Percentiles rank a stretch among this genome's conserved stretches.
Conservation (phyloP, 2,329 filamentous ascomycete genomes). For the Curvularia lunata region DNA sequence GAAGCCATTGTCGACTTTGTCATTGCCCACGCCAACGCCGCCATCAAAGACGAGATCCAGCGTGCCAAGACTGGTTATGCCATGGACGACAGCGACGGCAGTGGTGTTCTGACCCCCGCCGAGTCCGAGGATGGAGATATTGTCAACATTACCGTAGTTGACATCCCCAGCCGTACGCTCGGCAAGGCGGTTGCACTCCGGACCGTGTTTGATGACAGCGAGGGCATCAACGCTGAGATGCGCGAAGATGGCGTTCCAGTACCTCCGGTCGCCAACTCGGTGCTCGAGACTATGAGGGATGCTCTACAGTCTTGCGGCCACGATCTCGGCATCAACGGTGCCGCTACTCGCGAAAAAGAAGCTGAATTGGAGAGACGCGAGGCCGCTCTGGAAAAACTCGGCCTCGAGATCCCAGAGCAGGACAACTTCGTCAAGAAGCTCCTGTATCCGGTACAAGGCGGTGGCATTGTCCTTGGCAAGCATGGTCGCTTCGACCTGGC, state of each 20-base stretch:
- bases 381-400: conserved; percentile 83
- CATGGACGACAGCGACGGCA: conserved; percentile 65
- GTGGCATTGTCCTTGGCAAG: conserved; percentile 82
- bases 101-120: conserved; percentile 66
- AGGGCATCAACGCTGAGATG: conserved; percentile 96
- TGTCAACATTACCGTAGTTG: conserved; percentile 86
- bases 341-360: conserved; percentile 74
- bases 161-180: conserved; percentile 78
- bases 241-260: conserved; percentile 91
- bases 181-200: conserved; percentile 90
- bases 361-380: conserved; percentile 82
- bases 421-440: conserved; percentile 83
- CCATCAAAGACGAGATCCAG: conserved; percentile 78
- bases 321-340: conserved; percentile 76
- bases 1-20: conserved; percentile 96
- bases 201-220: conserved; percentile 88
- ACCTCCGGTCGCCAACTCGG: conserved; percentile 74
- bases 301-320: conserved; percentile 78
- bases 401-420: conserved; percentile 78
- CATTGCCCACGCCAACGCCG: conserved; percentile 82
- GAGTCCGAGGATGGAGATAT: conserved; percentile 78
- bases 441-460: conserved; percentile 76
- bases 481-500: conserved; percentile 80
- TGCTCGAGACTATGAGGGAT: conserved; percentile 84
- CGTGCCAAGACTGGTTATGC: conserved; percentile 70